phyloP scores from a whole-genome alignment of 352 stramenopile genomes.

The Globisporangium heterothallicum region DNA sequence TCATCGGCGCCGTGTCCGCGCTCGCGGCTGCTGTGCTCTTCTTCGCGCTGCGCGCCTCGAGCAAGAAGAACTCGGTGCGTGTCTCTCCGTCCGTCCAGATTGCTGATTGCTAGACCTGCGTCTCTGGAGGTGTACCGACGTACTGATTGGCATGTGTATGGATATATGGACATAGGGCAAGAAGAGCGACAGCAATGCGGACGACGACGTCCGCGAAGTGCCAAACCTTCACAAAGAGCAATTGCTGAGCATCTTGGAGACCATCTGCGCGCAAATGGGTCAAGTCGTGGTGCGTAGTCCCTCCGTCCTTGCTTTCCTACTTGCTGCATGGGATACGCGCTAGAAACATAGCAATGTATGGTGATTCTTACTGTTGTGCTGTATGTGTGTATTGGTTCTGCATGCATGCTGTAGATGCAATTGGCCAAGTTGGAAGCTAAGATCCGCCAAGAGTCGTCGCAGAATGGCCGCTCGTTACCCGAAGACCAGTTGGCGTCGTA shows the following conservation, averaged over 20 bases:
- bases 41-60: conserved; percentile 40
- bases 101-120: neutral
- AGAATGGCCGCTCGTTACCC: conserved; percentile 72
- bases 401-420: conserved; percentile 53
- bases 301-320: neutral
- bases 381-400: conserved; percentile 6
- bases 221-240: conserved; percentile 86
- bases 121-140: conserved; percentile 1
- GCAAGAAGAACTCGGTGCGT: conserved; percentile 33
- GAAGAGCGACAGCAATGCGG: conserved; percentile 40
- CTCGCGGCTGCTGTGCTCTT: conserved; percentile 49
- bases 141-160: conserved; percentile 1
- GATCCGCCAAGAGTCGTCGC: conserved; percentile 84
- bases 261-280: conserved; percentile 86
- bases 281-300: conserved; percentile 73
- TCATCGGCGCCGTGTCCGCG: conserved; percentile 66
- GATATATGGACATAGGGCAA: conserved; percentile 28
- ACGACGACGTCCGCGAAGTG: conserved; percentile 63
- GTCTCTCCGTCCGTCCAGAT: neutral
- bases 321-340: neutral
- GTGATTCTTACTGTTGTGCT: conserved; percentile 4
- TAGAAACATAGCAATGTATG: neutral
- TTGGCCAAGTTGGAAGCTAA: conserved; percentile 83
- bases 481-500: conserved; percentile 85
- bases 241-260: conserved; percentile 82